phyloP scores from a whole-genome alignment of 2,329 filamentous ascomycete genomes.

The Trematosphaeria pertusa region DNA sequence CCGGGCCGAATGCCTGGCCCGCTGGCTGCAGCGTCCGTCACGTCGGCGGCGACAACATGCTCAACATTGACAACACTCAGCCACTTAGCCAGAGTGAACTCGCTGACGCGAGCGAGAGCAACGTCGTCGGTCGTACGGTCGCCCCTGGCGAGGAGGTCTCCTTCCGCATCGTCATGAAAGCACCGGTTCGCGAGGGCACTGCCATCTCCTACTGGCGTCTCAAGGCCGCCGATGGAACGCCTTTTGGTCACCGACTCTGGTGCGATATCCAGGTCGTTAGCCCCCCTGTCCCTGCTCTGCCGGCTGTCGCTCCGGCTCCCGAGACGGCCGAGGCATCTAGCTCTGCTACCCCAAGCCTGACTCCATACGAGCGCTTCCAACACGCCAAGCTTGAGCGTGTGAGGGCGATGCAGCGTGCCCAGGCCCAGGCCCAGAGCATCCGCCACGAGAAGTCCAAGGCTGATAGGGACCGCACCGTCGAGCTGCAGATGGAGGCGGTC shows the following conservation, averaged over 20 bases:
- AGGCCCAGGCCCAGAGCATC: slow-evolving; percentile 13
- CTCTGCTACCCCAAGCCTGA: slow-evolving; percentile 15
- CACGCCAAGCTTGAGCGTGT: slow-evolving; percentile 33
- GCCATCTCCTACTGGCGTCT: slow-evolving; percentile 97
- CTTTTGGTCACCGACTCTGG: slow-evolving; percentile 94
- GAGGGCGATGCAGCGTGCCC: slow-evolving; percentile 25
- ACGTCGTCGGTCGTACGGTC: slow-evolving; percentile 72
- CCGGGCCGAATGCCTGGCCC: slow-evolving; percentile 81
- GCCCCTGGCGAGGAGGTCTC: slow-evolving; percentile 75
- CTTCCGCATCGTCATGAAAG: slow-evolving; percentile 86
- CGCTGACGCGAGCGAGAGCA: slow-evolving; percentile 81
- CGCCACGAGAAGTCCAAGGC: slow-evolving; percentile 6
- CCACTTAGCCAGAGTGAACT: slow-evolving; percentile 81
- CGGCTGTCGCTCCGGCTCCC: slow-evolving; percentile 10
- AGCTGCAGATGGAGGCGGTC: slow-evolving; percentile 36
- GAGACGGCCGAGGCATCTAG: slow-evolving; percentile 22
- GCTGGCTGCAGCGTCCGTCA: slow-evolving; percentile 89
- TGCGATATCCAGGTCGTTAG: slow-evolving; percentile 79
- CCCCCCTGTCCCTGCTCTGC: slow-evolving; percentile 19
- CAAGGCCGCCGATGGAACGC: slow-evolving; percentile 77
- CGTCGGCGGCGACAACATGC: slow-evolving; percentile 95
- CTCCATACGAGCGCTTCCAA: slow-evolving; percentile 30
- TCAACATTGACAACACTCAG: slow-evolving; percentile 80
- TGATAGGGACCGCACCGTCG: slow-evolving; percentile 6
- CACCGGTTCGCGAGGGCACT: slow-evolving; percentile 76